Base-by-base conservation (phyloP, 495 filamentous ascomycete genomes). In the Thermothielavioides terrestris region DNA sequence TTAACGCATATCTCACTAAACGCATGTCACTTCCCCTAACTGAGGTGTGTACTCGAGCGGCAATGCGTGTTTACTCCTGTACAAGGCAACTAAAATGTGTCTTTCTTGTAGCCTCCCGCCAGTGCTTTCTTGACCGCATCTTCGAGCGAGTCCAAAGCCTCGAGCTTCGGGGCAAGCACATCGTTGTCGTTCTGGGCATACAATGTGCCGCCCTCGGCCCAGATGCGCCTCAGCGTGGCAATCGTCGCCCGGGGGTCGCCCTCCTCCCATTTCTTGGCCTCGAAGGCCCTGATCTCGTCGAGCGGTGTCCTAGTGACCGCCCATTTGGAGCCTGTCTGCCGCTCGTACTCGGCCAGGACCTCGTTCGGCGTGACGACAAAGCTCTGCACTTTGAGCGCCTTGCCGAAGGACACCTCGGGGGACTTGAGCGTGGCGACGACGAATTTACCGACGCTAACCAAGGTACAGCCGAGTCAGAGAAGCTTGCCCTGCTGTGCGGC, bases 131-230 rank as follows among this genome's bases (percentile, higher is more conserved):
- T 59, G 5, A 80, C 71, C 4, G 59, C 73, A 12, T 67, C 68
- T 45, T 69, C 67, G 56, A 86, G 58, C 0, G 69, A 68, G 38
- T 77, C 71, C 46, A 75, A 64, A 8, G 73, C 65, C 17, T 68
- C 70, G 1, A 65, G 64, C 26, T 62, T 67, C 12, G 72, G 49
- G 2, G 69, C 76, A 47, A 88, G 70, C 21, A 72, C 45, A 9
- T 68, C 74, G 58, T 88, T 87, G 54, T 85, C 83, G 17, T 80
- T 74, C 65, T 79, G 71, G 8, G 73, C 73, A 61, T 88, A 87
- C 46, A 87, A 57, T 1, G 84, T 87, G 1, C 83, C 79, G 0
- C 84, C 84, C 58, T 85, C 78, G 0, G 77, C 75, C 84, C 83
- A 86, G 37, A 87, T 87, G 21, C 83, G 70, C 42, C 78, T 65